These are phyloP conservation scores for Lachancea sp. DNA, from an alignment of 805 yeast species.

Conservation along the genomic window DNA sequence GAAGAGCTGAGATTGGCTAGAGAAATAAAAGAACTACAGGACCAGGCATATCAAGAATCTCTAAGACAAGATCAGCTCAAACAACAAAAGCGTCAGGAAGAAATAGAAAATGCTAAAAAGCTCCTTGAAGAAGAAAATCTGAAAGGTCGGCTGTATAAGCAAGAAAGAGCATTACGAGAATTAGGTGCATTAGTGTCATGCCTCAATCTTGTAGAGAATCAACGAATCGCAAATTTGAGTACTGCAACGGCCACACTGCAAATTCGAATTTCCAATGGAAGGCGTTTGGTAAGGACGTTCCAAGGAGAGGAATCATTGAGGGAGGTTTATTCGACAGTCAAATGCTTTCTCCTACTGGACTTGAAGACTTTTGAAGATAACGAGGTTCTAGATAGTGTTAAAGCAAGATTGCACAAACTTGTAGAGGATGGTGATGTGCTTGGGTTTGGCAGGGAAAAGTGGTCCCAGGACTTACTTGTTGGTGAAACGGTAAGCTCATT, in stretches of 20 bases:
- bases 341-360: conserved; percentile 5
- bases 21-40: conserved; percentile 56
- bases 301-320: conserved; percentile 16
- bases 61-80: conserved; percentile 51
- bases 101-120: conserved; percentile 10
- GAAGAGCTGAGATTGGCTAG: conserved; percentile 55
- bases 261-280: conserved; percentile 30
- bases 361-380: not conserved
- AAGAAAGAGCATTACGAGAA: conserved; percentile 15
- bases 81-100: conserved; percentile 38
- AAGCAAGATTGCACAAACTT: conserved; percentile 31
- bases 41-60: conserved; percentile 57
- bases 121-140: conserved; percentile 5
- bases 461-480: conserved; percentile 10
- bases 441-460: conserved; percentile 19
- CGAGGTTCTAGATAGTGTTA: conserved; percentile 29
- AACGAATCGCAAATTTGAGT: not conserved
- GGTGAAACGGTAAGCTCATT: conserved; percentile 8
- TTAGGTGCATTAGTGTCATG: conserved; percentile 24
- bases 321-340: conserved; percentile 12
- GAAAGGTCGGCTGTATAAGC: conserved; percentile 13
- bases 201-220: conserved; percentile 7
- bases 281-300: conserved; percentile 25
- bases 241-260: conserved; percentile 25
- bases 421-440: conserved; percentile 15